Evolutionary conservation across 805 yeast genomes (phyloP), one percentile per base, ranked within the genome.

Genomic region (Barnettozyma populi): DNA sequence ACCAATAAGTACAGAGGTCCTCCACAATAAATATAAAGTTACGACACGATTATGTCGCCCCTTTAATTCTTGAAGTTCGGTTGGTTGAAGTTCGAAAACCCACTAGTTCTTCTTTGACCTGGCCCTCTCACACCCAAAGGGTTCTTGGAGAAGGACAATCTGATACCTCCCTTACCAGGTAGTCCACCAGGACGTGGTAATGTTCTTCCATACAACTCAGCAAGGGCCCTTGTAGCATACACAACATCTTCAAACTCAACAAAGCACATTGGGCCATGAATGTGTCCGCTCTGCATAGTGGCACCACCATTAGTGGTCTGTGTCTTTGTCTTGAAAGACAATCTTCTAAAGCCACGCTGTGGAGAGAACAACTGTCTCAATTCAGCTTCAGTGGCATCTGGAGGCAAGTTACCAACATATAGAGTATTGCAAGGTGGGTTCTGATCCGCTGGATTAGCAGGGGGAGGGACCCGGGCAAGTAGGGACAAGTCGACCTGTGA

Each of bases 191-290:
- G 78, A 61, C 97, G 78, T 27, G 96, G 95, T 59, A 94, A 75
- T 10, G 94, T 89, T 53, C 94, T 76, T 14, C 99, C 99, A 63
- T 94, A 94, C 43, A 94, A 72, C 67, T 90, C 97, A 29, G 96
- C 96, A 50, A 94, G 73, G 0, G 98, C 97, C 59, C 88, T 76
- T 2, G 98, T 89, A 1, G 99, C 99, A 67, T 80, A 85, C 3
- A 86, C 83, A 45, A 94, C 96, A 65, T 92, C 97, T 58, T 94
- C 99, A 70, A 94, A 94, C 71, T 94, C 99, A 46, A 94, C 99
- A 74, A 94, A 94, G 67, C 99, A 94, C 98, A 94, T 94, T 47
- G 99, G 99, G 5, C 99, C 98, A 69, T 86, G 95, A 55, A 79
- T 77, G 38, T 73, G 72, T 42, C 64, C 53, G 18, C 43, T 62